Conservation (phyloP, 805 yeast species). For the Candida stauntonica region DNA sequence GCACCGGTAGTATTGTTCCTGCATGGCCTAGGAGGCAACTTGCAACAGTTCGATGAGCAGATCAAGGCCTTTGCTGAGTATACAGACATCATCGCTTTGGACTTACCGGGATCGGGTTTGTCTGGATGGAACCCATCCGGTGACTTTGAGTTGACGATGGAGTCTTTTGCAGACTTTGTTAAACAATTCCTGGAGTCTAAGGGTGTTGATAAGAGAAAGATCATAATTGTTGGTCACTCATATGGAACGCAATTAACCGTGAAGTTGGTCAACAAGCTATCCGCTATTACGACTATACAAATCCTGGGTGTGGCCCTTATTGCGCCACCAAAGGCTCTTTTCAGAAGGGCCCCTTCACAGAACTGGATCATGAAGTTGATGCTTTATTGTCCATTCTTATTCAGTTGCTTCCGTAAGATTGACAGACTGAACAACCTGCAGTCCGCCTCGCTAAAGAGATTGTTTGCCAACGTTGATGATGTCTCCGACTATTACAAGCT, state of each 20-base stretch:
- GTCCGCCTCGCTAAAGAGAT: slow-evolving; percentile 18
- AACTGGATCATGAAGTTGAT: slow-evolving; percentile 2
- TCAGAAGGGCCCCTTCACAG: slow-evolving; percentile 5
- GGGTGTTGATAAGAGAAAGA: slow-evolving; percentile 13
- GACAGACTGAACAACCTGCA: slow-evolving; percentile 25
- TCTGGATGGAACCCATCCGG: slow-evolving; percentile 1
- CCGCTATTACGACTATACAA: background rate
- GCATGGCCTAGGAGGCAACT: slow-evolving; percentile 90
- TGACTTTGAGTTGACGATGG: slow-evolving; percentile 9
- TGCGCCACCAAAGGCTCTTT: slow-evolving; percentile 42
- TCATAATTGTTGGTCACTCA: slow-evolving; percentile 63
- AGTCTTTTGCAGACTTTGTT: slow-evolving; percentile 18
- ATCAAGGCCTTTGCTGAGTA: slow-evolving; percentile 54
- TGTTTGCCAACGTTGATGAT: slow-evolving; percentile 12
- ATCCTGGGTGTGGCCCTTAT: slow-evolving; percentile 31
- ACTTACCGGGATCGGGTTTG: slow-evolving; percentile 84
- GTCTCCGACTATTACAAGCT: slow-evolving; percentile 19
- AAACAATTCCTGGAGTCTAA: slow-evolving; percentile 8
- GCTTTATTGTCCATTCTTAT: slow-evolving; percentile 10
- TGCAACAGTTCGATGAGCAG: slow-evolving; percentile 73
- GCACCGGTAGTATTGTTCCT: slow-evolving; percentile 63
- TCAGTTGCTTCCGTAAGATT: slow-evolving; percentile 22
- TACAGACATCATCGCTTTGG: slow-evolving; percentile 64
- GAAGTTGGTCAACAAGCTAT: slow-evolving; percentile 31
- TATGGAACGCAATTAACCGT: slow-evolving; percentile 61